Base-by-base conservation (phyloP, 78 protist species). In the Dictyostelium intermedium region DNA sequence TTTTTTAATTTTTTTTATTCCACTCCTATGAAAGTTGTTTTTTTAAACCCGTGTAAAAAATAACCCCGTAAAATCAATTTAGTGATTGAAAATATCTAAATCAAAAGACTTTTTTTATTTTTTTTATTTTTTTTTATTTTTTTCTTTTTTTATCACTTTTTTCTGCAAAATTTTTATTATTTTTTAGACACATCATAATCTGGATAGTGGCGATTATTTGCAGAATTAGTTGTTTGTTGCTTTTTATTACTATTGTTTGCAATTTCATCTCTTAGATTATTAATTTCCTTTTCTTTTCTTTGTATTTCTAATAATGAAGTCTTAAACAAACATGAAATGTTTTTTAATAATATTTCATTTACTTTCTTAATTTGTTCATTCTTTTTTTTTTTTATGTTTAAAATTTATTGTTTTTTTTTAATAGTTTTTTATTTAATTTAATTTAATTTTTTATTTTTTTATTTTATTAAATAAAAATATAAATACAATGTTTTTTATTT, bases 221-320 rank as follows among this genome's bases (percentile, higher is more conserved):
- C 16, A 11, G 56, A 16, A 16, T 70, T 70, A 2, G 78, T 32
- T 13, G 41, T 32, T 70, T 23, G 39, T n/a, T n/a, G 34, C 6
- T 73, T 30, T 35, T 73, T 73, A 30, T n/a, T n/a, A n/a, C n/a
- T n/a, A n/a, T 35, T 73, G 9, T 73, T n/a, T 47, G 47, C n/a
- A 5, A 79, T 11, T 79, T 41, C n/a, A 47, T 79, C 84, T 47
- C 86, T 60, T 82, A 60, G 20, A 60, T 3, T 35, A 27, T 50
- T 18, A 23, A 82, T 82, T 35, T 82, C 86, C 23, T 82, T 82
- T 8, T 82, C 86, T 82, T 82, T 82, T 82, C 86, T 82, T 82
- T 82, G 86, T 53, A 50, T 82, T 25, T 82, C 86, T 5, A 82
- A 32, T 20, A 41, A 25, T 60, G 86, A n/a, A 34, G 86, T 82